phyloP scores from a whole-genome alignment of 2,329 filamentous ascomycete genomes.

The Orbilia oligospora region DNA sequence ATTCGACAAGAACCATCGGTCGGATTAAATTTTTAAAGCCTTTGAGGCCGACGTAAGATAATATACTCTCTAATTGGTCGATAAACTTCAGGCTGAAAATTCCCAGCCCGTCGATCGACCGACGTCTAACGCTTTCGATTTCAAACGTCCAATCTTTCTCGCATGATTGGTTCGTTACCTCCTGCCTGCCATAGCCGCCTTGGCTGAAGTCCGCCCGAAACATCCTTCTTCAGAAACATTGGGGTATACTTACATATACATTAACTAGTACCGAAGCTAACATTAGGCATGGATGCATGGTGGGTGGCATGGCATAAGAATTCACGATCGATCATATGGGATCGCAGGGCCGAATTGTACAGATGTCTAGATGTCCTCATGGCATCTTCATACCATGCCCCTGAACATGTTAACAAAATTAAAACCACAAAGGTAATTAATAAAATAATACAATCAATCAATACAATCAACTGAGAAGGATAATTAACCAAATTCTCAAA shows the following conservation, averaged over 20 bases:
- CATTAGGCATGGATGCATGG: too few species aligned
- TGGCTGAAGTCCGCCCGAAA: slow-evolving; percentile 19
- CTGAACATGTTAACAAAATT: too few species aligned
- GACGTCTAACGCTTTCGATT: slow-evolving; percentile 14
- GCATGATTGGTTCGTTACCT: slow-evolving; percentile 31
- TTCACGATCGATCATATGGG: slow-evolving; percentile 2
- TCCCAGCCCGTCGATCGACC: slow-evolving; percentile 13
- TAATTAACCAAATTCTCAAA: background rate
- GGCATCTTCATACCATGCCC: slow-evolving; percentile 25
- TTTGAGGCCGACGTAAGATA: background rate
- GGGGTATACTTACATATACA: too few species aligned
- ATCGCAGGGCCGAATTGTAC: slow-evolving; percentile 8
- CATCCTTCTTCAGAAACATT: background rate
- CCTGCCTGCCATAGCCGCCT: slow-evolving; percentile 29
- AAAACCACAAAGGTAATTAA: too few species aligned
- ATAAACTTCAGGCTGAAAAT: slow-evolving; percentile 12
- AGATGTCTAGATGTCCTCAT: background rate
- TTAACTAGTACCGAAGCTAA: background rate
- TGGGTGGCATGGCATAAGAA: background rate
- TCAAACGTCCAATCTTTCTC: background rate
- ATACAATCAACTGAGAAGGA: background rate
- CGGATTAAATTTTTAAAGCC: background rate
- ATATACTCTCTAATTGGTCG: slow-evolving; percentile 1
- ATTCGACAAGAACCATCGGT: too few species aligned
- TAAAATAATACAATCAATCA: too few species aligned